Evolutionary conservation across 2,329 filamentous ascomycete species (phyloP).

Genomic region (Penicillium carneum): DNA sequence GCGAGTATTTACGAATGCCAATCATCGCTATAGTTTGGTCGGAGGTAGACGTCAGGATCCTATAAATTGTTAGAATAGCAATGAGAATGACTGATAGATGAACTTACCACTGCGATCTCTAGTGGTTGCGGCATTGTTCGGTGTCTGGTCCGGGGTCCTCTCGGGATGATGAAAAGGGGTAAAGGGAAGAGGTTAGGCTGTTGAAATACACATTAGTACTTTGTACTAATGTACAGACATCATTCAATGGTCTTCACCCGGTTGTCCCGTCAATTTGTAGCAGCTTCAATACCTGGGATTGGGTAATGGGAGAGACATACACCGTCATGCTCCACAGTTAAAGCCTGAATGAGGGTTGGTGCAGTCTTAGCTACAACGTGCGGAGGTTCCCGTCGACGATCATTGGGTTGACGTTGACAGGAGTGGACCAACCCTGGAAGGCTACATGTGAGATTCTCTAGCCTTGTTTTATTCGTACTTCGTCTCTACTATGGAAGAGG

Average conservation of each 20-base stretch:
- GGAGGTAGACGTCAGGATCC: conserved; percentile 21
- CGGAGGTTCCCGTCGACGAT: conserved; percentile 5
- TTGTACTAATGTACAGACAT: background rate
- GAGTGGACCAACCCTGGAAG: background rate
- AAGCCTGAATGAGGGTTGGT: background rate
- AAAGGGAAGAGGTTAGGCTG: too few species aligned
- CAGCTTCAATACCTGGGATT: background rate
- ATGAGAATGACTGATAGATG: background rate
- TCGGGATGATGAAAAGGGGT: background rate
- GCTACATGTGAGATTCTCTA: background rate
- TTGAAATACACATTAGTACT: background rate
- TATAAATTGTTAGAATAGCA: background rate
- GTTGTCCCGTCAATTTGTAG: background rate
- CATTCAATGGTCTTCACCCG: background rate
- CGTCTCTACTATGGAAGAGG: background rate
- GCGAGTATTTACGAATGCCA: conserved; percentile 26
- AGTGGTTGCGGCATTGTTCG: background rate
- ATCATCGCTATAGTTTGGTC: conserved; percentile 19
- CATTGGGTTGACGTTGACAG: background rate
- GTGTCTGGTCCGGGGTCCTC: background rate
- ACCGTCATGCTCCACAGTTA: background rate
- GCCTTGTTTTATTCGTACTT: background rate
- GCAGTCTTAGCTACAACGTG: background rate
- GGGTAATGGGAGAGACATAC: background rate
- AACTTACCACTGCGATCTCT: background rate